phyloP scores from a whole-genome alignment of 176 grass and related monocot genomes.

The Zea mays region DNA sequence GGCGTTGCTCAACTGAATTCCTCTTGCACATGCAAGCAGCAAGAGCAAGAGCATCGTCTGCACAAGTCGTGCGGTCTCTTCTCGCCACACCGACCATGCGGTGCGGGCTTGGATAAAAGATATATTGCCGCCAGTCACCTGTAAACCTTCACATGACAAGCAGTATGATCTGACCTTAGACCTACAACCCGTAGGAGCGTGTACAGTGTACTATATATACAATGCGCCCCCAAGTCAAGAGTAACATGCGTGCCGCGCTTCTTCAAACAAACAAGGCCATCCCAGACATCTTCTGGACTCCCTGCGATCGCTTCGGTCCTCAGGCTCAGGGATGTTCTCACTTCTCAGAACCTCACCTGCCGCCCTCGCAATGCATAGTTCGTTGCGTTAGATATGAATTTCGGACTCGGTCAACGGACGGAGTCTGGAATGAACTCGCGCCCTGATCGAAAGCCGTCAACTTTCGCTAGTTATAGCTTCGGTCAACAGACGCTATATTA shows the following conservation, averaged over 20 bases:
- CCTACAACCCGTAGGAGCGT: background rate
- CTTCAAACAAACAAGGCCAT: background rate
- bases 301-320: background rate
- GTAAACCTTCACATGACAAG: slow-evolving; percentile 42
- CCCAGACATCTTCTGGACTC: background rate
- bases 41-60: slow-evolving; percentile 36
- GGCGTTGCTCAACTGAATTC: slow-evolving; percentile 22
- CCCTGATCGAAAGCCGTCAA: too few relatives aligned
- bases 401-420: too few relatives aligned
- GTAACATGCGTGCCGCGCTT: slow-evolving; percentile 8
- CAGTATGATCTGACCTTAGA: slow-evolving; percentile 16
- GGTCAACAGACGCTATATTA: too few relatives aligned
- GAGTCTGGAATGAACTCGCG: too few relatives aligned
- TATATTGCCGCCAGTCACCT: slow-evolving; percentile 16
- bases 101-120: slow-evolving; percentile 33
- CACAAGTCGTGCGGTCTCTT: slow-evolving; percentile 8
- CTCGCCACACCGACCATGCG: slow-evolving; percentile 7
- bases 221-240: slow-evolving; percentile 19
- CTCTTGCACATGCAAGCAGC: background rate
- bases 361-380: too few relatives aligned
- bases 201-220: background rate
- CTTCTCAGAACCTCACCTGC: too few relatives aligned
- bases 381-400: too few relatives aligned
- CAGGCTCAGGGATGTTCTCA: too few relatives aligned
- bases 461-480: too few relatives aligned